phyloP scores from a whole-genome alignment of 306 rosid genomes.

The Myrica gale region DNA sequence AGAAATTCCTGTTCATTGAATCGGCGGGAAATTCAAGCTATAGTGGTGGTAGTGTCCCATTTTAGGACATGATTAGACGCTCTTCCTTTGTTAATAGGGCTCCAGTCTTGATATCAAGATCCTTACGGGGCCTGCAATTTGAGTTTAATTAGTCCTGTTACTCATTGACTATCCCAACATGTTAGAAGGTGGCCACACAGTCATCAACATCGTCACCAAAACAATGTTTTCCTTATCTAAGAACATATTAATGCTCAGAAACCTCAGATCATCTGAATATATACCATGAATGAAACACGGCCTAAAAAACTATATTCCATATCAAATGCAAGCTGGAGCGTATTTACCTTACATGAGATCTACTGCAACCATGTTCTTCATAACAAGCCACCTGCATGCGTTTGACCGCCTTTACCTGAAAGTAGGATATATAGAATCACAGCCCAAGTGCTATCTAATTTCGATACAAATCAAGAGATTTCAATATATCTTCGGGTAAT shows the following conservation, averaged over 20 bases:
- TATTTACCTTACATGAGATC: not conserved
- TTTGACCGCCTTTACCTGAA: conserved; percentile 32
- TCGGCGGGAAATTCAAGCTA: conserved; percentile 31
- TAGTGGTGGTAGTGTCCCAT: conserved; percentile 23
- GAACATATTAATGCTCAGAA: conserved; percentile 30
- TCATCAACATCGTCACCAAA: conserved; percentile 41
- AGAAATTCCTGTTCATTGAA: not conserved
- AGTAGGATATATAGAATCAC: conserved; percentile 28
- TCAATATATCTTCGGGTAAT: conserved; percentile 27
- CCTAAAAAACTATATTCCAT: not conserved
- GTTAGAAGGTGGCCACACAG: conserved; percentile 24
- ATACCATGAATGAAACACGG: conserved; percentile 23
- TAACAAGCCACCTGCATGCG: not conserved
- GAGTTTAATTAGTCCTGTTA: conserved; percentile 23
- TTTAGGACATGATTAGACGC: conserved; percentile 22
- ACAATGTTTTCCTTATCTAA: conserved; percentile 8
- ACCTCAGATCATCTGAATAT: conserved; percentile 11
- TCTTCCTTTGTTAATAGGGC: conserved; percentile 31
- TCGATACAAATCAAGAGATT: conserved; percentile 34
- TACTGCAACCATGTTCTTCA: not conserved
- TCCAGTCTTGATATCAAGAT: conserved; percentile 33
- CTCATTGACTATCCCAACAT: conserved; percentile 42
- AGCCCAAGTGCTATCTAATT: conserved; percentile 28
- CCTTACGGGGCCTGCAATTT: conserved; percentile 29
- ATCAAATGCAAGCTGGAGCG: not conserved